Evolutionary conservation across 345 rosid genomes (phyloP).

Genomic region (Turritis glabra): DNA sequence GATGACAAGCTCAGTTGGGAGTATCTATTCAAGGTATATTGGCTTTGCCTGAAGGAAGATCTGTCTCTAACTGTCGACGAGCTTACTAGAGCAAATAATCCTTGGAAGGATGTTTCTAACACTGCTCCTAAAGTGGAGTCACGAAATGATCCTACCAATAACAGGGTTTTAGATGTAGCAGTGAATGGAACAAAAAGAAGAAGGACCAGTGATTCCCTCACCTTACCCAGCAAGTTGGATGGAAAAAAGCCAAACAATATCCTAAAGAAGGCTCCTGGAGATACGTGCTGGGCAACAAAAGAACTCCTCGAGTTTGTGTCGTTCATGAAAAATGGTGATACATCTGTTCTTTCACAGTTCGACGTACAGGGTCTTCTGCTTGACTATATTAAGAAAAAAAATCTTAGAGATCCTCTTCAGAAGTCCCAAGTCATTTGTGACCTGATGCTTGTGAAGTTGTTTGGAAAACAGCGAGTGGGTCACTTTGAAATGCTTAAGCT

Average conservation of each 20-base stretch:
- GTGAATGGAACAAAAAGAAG: constrained; percentile 54
- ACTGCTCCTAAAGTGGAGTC: constrained; percentile 36
- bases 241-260: constrained; percentile 32
- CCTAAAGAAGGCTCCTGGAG: constrained; percentile 38
- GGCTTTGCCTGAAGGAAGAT: constrained; percentile 74
- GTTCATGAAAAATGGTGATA: constrained; percentile 73
- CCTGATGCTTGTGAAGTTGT: constrained; percentile 61
- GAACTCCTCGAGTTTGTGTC: constrained; percentile 84
- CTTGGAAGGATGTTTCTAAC: constrained; percentile 59
- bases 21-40: constrained; percentile 93
- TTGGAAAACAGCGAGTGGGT: constrained; percentile 67
- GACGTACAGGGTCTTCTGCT: constrained; percentile 76
- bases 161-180: constrained; percentile 46
- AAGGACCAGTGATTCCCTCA: constrained; percentile 45
- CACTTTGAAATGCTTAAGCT: constrained; percentile 92
- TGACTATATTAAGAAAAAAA: constrained; percentile 64
- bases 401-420: constrained; percentile 76
- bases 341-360: constrained; percentile 53
- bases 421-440: constrained; percentile 79
- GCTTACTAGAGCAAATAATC: constrained; percentile 76
- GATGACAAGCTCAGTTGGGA: constrained; percentile 98
- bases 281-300: constrained; percentile 76
- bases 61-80: constrained; percentile 68
- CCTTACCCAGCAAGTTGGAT: constrained; percentile 39
- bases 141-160: constrained; percentile 38